Base-by-base conservation (phyloP, 148 eudicot genomes). In the Camellia granthamiana region DNA sequence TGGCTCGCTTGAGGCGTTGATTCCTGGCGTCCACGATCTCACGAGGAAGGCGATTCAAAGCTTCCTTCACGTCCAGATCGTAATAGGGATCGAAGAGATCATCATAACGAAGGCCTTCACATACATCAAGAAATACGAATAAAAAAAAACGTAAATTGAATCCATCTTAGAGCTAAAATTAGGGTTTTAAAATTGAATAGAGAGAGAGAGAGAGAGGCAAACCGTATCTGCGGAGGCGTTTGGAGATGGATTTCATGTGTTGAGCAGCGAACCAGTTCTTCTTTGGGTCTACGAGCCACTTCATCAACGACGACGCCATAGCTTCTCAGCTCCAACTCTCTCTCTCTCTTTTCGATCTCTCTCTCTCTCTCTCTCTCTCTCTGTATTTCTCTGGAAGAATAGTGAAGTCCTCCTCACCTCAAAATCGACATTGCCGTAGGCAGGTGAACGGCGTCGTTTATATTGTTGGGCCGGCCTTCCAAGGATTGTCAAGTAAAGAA, bases 1-100 rank as follows among this genome's bases (percentile, higher is more conserved):
- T 89, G 19, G 98, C 98, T 23, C 99, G 98, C 88, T 88, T 89
- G 56, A 96, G 95, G 49, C 99, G 94, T 77, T 93, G 99, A 76
- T 91, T 91, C 44, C 99, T 90, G 79, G 99, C 98, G 69, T 93
- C 93, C 6, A 96, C 93, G 59, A 96, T 76, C 89, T 96, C 98
- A 42, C 92, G 82, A 15, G 99, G 99, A 7, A 96, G 90, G 30
- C 99, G 88, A 82, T 91, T 81, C 75, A 96, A 63, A 2, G 98
- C 97, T 70, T 96, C 99, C 88, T 92, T 88, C 19, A 96, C 81
- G 79, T 96, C 99, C 85, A 92, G 79, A 87, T 89, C 91, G 72
- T 86, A 86, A 87, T 81, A 71, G n/a, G 91, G 95, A 85, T 92
- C 98, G 69, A 86, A 87, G 75, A 94, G 82, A 86, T 96, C 99